Percentiles rank a stretch among this genome's conserved stretches.
These are phyloP conservation scores for Geotrichum siamense DNA, from an alignment of 1,139 yeast species.

Conservation along the genomic window DNA sequence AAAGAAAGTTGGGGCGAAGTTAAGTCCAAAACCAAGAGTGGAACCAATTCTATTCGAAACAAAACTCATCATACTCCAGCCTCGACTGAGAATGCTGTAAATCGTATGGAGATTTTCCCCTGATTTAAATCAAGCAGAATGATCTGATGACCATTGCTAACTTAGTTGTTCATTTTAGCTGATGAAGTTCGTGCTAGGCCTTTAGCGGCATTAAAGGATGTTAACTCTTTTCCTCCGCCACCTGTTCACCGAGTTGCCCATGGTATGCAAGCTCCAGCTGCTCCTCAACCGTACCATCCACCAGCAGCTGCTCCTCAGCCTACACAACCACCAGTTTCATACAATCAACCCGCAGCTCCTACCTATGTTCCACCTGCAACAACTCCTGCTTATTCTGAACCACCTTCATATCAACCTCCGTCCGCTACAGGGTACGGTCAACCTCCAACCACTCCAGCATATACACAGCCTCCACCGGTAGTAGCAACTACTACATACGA, in stretches of 20 bases:
- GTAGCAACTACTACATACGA: constrained; percentile 1
- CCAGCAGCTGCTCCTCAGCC: constrained; percentile 10
- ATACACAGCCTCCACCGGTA: background rate
- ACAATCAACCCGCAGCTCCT: constrained; percentile 8
- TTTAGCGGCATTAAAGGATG: constrained; percentile 35
- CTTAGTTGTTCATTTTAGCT: background rate
- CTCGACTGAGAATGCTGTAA: constrained; percentile 12
- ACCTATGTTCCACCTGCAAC: constrained; percentile 7
- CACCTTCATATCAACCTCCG: constrained; percentile 7
- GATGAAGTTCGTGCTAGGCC: constrained; percentile 30
- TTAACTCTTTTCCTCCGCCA: constrained; percentile 47
- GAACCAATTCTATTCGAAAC: constrained; percentile 6
- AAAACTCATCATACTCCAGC: constrained; percentile 15
- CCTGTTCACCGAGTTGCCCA: constrained; percentile 38
- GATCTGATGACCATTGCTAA: background rate
- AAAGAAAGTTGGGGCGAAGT: constrained; percentile 15
- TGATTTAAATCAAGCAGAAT: background rate
- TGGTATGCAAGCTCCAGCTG: constrained; percentile 26
- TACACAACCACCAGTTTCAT: background rate
- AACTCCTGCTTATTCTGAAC: background rate
- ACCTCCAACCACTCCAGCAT: constrained; percentile 1
- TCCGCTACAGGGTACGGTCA: background rate
- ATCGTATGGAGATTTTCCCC: constrained; percentile 5
- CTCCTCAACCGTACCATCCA: constrained; percentile 3
- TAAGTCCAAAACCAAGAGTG: constrained; percentile 12